Conservation (phyloP, 129 eudicot species). For the Flaveria sonorensis region DNA sequence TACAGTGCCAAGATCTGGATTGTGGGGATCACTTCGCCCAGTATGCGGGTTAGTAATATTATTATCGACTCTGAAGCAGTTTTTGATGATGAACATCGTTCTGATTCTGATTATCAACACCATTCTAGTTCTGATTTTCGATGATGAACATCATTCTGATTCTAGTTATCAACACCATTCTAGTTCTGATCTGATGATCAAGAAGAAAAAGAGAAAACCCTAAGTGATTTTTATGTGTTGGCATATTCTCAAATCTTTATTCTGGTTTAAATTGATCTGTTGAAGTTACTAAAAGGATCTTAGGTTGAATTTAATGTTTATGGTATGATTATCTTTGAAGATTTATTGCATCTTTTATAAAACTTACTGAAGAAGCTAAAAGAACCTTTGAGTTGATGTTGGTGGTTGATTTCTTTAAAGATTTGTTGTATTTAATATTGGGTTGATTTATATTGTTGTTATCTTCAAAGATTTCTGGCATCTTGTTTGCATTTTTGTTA, state of each 20-base stretch:
- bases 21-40: no score
- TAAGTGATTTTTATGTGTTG: slow-evolving; percentile 42
- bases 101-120: slow-evolving; percentile 46
- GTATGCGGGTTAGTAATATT: slow-evolving; percentile 26
- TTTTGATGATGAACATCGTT: slow-evolving; percentile 51
- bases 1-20: no score
- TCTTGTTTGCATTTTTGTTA: background rate
- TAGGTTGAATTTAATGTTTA: slow-evolving; percentile 5
- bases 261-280: background rate
- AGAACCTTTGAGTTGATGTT: background rate
- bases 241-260: slow-evolving; percentile 4
- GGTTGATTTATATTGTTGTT: background rate
- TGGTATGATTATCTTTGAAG: background rate
- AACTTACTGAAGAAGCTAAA: background rate
- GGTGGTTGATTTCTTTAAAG: background rate
- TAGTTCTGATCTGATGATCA: no score
- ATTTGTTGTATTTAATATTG: background rate
- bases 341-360: background rate
- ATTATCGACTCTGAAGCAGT: slow-evolving; percentile 36
- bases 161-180: no score
- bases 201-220: slow-evolving; percentile 43
- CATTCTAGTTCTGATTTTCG: no score
- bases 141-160: no score
- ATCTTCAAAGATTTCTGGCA: background rate
- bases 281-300: slow-evolving; percentile 18